Conservation (phyloP, 164 flowering plant genomes). For the Platanus orientalis region DNA sequence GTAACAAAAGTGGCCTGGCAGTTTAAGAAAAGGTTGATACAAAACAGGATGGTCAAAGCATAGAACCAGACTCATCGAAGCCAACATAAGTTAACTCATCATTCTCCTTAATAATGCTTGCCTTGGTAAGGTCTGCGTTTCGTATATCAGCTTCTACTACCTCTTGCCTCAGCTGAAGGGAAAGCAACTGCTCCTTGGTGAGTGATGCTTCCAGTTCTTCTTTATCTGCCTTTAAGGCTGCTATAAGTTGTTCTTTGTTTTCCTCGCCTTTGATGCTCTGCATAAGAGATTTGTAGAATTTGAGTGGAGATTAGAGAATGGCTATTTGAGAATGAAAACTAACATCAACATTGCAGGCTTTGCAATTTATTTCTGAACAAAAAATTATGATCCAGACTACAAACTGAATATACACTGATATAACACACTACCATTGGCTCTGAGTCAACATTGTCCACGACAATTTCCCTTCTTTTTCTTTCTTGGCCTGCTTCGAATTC, state of each 20-base stretch:
- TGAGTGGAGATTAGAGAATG: neutral
- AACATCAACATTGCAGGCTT: too few relatives aligned
- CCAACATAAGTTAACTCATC: too few relatives aligned
- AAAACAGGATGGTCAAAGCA: too few relatives aligned
- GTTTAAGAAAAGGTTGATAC: too few relatives aligned
- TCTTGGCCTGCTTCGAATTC: slow-evolving; percentile 74
- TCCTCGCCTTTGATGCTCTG: slow-evolving; percentile 52
- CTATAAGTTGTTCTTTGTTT: slow-evolving; percentile 43
- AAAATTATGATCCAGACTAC: neutral
- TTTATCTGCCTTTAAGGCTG: slow-evolving; percentile 68
- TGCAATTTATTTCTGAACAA: neutral
- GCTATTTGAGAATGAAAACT: too few relatives aligned
- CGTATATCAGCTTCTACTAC: slow-evolving; percentile 65
- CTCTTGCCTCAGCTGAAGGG: slow-evolving; percentile 77
- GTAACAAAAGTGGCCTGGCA: too few relatives aligned
- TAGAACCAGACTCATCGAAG: too few relatives aligned
- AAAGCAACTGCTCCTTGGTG: slow-evolving; percentile 65
- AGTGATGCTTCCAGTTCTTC: slow-evolving; percentile 79
- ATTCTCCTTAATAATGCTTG: too few relatives aligned
- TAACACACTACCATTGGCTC: slow-evolving; percentile 45
- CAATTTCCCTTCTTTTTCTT: slow-evolving; percentile 84
- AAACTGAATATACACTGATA: neutral
- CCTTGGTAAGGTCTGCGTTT: slow-evolving; percentile 80
- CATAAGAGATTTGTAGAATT: slow-evolving; percentile 10
- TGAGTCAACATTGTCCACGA: slow-evolving; percentile 64